Percentiles rank a stretch among this genome's conserved stretches.
Evolutionary conservation across 805 yeast genomes (phyloP).

Genomic region (Cyberlindnera japonica): DNA sequence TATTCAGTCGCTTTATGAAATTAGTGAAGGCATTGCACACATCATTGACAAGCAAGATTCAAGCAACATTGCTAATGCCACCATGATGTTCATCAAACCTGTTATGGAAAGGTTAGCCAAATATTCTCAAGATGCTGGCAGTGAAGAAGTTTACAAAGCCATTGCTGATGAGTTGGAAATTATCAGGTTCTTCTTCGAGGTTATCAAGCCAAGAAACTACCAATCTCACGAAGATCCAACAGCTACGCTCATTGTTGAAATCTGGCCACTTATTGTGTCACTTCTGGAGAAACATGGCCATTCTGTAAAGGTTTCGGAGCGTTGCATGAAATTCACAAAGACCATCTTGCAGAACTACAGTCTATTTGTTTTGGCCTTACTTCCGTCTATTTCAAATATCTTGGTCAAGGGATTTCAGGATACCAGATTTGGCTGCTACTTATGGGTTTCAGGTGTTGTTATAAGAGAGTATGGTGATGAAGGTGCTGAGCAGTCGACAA

Average conservation of each 20-base stretch:
- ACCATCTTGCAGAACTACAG: slow-evolving; percentile 61
- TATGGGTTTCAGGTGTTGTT: slow-evolving; percentile 86
- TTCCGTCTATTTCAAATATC: slow-evolving; percentile 61
- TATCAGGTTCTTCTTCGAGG: slow-evolving; percentile 54
- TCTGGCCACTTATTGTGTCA: slow-evolving; percentile 55
- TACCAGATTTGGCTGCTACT: slow-evolving; percentile 73
- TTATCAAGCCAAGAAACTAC: slow-evolving; percentile 43
- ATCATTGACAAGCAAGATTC: slow-evolving; percentile 62
- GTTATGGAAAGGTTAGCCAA: slow-evolving; percentile 46
- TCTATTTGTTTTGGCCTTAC: slow-evolving; percentile 50
- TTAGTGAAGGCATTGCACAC: slow-evolving; percentile 87
- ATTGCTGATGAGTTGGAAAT: slow-evolving; percentile 76
- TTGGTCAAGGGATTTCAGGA: slow-evolving; percentile 66
- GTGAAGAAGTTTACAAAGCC: slow-evolving; percentile 37
- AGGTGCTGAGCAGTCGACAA: slow-evolving; percentile 42
- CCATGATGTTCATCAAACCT: slow-evolving; percentile 65
- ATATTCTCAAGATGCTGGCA: slow-evolving; percentile 20
- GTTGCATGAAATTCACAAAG: slow-evolving; percentile 65
- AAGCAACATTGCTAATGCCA: slow-evolving; percentile 48
- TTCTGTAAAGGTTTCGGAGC: slow-evolving; percentile 65
- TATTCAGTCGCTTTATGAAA: slow-evolving; percentile 65
- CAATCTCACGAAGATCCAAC: slow-evolving; percentile 41
- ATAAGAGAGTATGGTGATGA: slow-evolving; percentile 70
- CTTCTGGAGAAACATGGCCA: slow-evolving; percentile 54
- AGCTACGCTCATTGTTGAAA: slow-evolving; percentile 49